phyloP scores from a whole-genome alignment of 2,329 filamentous ascomycete genomes.

The Diaporthe nobilis region DNA sequence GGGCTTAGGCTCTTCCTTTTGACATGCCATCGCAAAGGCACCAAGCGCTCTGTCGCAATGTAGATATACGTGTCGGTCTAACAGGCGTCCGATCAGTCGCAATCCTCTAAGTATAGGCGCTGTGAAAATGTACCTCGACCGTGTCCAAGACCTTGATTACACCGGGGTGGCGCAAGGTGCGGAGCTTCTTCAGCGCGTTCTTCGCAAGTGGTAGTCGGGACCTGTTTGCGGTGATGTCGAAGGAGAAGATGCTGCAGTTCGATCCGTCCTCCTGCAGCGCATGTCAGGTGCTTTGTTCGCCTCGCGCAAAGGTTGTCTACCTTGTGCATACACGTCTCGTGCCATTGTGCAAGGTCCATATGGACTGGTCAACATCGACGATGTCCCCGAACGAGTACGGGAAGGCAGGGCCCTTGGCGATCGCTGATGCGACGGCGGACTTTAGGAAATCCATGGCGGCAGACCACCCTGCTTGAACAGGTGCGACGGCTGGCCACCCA shows the following conservation, averaged over 20 bases:
- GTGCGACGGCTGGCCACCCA: conserved; percentile 30
- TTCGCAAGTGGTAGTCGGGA: conserved; percentile 87
- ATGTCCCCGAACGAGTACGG: conserved; percentile 94
- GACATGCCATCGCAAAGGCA: conserved; percentile 90
- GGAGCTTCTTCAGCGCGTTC: conserved; percentile 94
- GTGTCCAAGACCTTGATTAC: conserved; percentile 96
- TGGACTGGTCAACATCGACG: conserved; percentile 91
- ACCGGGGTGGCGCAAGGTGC: conserved; percentile 93
- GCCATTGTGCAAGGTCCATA: conserved; percentile 97
- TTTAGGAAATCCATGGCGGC: conserved; percentile 93
- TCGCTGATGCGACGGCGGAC: conserved; percentile 95
- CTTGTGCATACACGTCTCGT: conserved; percentile 80
- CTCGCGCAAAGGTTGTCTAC: neutral
- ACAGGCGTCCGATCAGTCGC: conserved; percentile 33
- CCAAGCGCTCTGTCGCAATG: conserved; percentile 92
- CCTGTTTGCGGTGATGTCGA: conserved; percentile 87
- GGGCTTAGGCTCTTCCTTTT: conserved; percentile 88
- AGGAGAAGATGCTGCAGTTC: conserved; percentile 96
- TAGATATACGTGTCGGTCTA: conserved; percentile 96
- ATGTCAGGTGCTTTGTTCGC: conserved; percentile 24
- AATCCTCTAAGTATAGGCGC: conserved; percentile 41
- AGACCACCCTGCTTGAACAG: conserved; percentile 28
- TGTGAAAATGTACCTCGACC: conserved; percentile 77
- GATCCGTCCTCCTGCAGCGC: conserved; percentile 85
- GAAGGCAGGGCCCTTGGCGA: conserved; percentile 93